These are phyloP conservation scores for Typha latifolia DNA, from an alignment of 176 grass and related monocot genomes.

Conservation along the genomic window DNA sequence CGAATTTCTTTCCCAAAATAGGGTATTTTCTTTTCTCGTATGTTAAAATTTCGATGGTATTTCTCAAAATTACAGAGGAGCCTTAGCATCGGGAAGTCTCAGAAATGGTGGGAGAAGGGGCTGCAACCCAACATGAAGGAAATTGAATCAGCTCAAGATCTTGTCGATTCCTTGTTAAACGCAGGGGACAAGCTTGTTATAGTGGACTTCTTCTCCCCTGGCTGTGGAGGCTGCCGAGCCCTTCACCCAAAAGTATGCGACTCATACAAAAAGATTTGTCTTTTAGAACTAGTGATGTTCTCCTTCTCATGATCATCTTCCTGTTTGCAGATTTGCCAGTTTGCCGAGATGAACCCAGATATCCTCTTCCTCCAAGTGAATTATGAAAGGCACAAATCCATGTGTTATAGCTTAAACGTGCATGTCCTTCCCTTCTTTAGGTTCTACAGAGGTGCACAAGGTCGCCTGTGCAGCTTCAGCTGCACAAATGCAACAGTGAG, in stretches of 20 bases:
- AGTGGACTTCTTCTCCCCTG: slow-evolving; percentile 88
- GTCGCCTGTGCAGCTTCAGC: slow-evolving; percentile 83
- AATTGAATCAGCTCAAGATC: slow-evolving; percentile 70
- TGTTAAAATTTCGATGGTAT: slow-evolving; percentile 10
- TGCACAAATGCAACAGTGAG: slow-evolving; percentile 93
- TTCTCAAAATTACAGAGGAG: slow-evolving; percentile 37
- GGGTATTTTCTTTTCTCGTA: too few relatives aligned
- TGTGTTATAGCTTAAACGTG: slow-evolving; percentile 87
- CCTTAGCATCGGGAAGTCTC: slow-evolving; percentile 43
- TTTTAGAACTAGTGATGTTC: not conserved
- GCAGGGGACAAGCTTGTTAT: slow-evolving; percentile 70
- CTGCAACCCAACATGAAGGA: slow-evolving; percentile 80
- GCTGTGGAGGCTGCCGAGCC: slow-evolving; percentile 78
- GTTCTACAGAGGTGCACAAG: slow-evolving; percentile 85
- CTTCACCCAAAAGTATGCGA: slow-evolving; percentile 77
- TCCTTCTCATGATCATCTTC: not conserved
- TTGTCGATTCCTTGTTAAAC: slow-evolving; percentile 49
- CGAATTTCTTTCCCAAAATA: too few relatives aligned
- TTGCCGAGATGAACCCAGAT: slow-evolving; percentile 67
- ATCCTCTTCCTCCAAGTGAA: slow-evolving; percentile 83
- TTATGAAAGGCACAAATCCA: slow-evolving; percentile 84
- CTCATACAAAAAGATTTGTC: too few relatives aligned
- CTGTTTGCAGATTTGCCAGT: slow-evolving; percentile 60
- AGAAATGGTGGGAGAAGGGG: slow-evolving; percentile 86
- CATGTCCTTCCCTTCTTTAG: slow-evolving; percentile 96